Percentiles rank a stretch among this genome's conserved stretches.
phyloP scores from a whole-genome alignment of 768 basidiomycete genomes.

The Termitomyces titanicus region DNA sequence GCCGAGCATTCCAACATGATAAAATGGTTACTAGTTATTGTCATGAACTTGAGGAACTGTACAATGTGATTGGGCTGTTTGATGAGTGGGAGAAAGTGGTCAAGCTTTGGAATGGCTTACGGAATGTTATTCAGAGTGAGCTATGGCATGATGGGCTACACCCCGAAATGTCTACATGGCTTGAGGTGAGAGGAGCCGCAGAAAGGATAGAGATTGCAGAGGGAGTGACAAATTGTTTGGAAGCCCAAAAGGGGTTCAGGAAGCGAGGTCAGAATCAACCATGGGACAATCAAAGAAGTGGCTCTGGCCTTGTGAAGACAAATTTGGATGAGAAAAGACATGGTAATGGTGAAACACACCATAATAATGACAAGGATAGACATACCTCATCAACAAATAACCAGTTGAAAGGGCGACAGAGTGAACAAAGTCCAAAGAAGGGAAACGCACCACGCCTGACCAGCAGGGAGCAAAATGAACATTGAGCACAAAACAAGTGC shows the following conservation, averaged over 20 bases:
- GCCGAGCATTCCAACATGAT: constrained; percentile 18
- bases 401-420: too few relatives aligned
- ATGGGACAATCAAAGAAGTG: too few relatives aligned
- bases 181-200: not conserved
- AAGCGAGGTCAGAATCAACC: too few relatives aligned
- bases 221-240: not conserved
- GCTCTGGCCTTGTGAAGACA: too few relatives aligned
- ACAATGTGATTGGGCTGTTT: constrained; percentile 25
- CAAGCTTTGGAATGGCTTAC: constrained; percentile 13
- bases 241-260: not conserved
- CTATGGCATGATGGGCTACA: constrained; percentile 9
- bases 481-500: not conserved
- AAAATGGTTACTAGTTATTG: constrained; percentile 27
- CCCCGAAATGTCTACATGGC: constrained; percentile 10
- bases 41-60: constrained; percentile 29
- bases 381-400: too few relatives aligned
- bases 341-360: too few relatives aligned
- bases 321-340: too few relatives aligned
- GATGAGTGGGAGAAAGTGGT: constrained; percentile 9
- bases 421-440: too few relatives aligned
- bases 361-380: too few relatives aligned
- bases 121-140: not conserved
- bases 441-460: not conserved
- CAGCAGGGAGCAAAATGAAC: not conserved
- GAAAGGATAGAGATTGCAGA: not conserved